Percentiles rank a stretch among this genome's conserved stretches.
Conservation (phyloP, 345 rosid species). For the Murraya koenigii region DNA sequence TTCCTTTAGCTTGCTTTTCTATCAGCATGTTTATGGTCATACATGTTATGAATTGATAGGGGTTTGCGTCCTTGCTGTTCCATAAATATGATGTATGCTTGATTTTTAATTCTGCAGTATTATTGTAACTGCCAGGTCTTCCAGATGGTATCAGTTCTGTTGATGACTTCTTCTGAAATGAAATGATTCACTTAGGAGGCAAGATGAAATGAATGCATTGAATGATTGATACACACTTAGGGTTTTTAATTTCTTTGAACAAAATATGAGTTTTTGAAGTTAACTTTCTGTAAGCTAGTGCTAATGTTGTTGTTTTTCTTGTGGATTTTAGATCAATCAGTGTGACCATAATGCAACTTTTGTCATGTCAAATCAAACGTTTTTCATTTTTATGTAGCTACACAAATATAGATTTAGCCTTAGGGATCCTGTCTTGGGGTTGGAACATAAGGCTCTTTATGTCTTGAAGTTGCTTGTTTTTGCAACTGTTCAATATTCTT, state of each 20-base stretch:
- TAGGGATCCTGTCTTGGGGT: conserved; percentile 30
- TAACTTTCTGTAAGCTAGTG: neutral
- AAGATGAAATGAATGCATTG: neutral
- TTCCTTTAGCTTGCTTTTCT: neutral
- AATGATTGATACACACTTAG: neutral
- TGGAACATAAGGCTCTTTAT: conserved; percentile 26
- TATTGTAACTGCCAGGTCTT: neutral
- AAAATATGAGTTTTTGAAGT: neutral
- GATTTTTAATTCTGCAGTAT: neutral
- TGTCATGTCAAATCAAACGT: conserved; percentile 9
- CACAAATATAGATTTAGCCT: conserved; percentile 26
- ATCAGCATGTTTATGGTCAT: neutral
- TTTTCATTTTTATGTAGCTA: conserved; percentile 1
- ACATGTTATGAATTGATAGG: neutral
- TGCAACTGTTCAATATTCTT: conserved; percentile 15
- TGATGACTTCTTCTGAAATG: neutral
- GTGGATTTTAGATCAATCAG: conserved; percentile 7
- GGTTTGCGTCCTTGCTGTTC: neutral
- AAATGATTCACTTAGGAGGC: neutral
- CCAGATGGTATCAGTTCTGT: neutral
- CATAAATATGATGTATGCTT: neutral
- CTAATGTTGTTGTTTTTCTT: neutral
- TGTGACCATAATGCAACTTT: conserved; percentile 8
- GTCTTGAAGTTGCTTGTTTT: conserved; percentile 25
- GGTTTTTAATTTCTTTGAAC: neutral